Base-by-base conservation (phyloP, 2,329 filamentous ascomycete genomes). In the Cyphellophora europaea region DNA sequence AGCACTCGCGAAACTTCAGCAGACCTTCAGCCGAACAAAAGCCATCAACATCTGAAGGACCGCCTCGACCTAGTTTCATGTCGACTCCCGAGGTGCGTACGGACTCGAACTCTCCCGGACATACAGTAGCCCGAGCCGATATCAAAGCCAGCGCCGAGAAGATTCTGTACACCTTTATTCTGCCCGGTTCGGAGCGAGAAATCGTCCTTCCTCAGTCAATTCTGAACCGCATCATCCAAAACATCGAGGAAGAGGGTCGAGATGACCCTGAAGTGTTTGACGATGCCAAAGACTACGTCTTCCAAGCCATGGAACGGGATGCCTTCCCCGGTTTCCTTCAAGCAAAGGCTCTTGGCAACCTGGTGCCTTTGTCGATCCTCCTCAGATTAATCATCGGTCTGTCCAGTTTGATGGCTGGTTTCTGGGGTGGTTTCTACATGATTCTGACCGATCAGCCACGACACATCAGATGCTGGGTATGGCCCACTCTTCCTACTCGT, bases 291-390 rank as follows among this genome's bases (percentile, higher is more conserved):
- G 91, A 98, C 64, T 98, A 96, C 57, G 91, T 96, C 43, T 98
- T 96, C 60, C 93, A 98, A 62, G 93, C 93, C 19, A 98, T 98
- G 91, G 93, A 98, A 63, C 77, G 93, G 37, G 91, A 98, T 63
- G 91, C 93, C n/a, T 98, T 94, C 56, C 91, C 93, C 1, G 89
- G 89, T 1, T 98, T 98, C 62, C 70, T 98, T 40, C 76, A 89
- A 54, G 85, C 86, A 63, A 96, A 96, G 64, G 91, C 91, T 3
- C 70, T 98, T 15, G 93, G 93, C 41, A 98, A 98, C 53, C 72
- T 98, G 11, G 89, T 98, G 17, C 91, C 89, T 3, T 77, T 89
- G 11, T 93, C 86, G 30, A 79, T 93, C 48, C 77, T 96, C 54
- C 71, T 93, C 49, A 75, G 91, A 35, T 67, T 96, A 33, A 86